Conservation (phyloP, 2,329 filamentous ascomycete species). For the Elsinoe arachidis region DNA sequence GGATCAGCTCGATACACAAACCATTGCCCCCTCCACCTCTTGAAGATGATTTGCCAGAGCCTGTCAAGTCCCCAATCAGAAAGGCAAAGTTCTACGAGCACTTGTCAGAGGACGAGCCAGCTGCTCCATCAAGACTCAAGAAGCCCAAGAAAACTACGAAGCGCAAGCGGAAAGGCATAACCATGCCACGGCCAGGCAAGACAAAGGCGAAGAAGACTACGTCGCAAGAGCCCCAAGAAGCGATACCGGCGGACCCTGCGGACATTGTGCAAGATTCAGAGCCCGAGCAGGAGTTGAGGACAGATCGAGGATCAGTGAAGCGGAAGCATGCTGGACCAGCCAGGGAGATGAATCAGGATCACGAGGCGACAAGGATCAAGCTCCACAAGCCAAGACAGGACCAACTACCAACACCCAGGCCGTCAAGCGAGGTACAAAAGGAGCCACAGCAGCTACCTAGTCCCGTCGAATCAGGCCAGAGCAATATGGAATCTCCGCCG, state of each 20-base stretch:
- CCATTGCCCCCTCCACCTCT: neutral
- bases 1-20: neutral
- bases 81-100: constrained; percentile 14
- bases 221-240: neutral
- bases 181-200: neutral
- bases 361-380: neutral
- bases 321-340: neutral
- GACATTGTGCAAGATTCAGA: neutral
- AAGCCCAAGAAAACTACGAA: constrained; percentile 3
- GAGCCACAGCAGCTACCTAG: constrained; percentile 4
- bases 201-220: neutral
- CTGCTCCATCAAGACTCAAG: neutral
- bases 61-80: neutral
- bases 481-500: neutral
- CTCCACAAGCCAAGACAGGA: neutral
- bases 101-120: constrained; percentile 1
- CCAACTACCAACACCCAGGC: neutral
- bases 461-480: neutral
- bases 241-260: neutral
- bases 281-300: neutral
- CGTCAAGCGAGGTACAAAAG: neutral
- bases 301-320: neutral
- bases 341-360: neutral
- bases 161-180: neutral
- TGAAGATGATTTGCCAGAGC: neutral